These are phyloP conservation scores for Holtermannia corniformis DNA, from an alignment of 768 basidiomycete species.

Conservation along the genomic window DNA sequence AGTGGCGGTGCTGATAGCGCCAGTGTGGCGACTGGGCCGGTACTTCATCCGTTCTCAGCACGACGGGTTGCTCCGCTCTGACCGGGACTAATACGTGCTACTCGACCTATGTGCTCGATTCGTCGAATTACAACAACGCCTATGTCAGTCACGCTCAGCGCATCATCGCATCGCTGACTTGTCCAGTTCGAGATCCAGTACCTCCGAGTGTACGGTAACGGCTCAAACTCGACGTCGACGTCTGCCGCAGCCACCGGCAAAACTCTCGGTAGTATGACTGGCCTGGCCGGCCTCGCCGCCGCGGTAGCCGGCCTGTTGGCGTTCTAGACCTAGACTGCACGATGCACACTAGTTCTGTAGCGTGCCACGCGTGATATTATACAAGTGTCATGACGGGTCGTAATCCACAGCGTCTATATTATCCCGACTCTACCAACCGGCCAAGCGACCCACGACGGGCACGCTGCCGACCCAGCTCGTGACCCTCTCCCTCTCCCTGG, in stretches of 20 bases:
- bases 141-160: constrained; percentile 39
- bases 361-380: too few relatives aligned
- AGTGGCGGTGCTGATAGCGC: not conserved
- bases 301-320: too few relatives aligned
- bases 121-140: constrained; percentile 54
- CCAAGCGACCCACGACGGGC: not conserved
- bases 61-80: constrained; percentile 36
- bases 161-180: not conserved
- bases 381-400: too few relatives aligned
- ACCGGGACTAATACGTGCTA: constrained; percentile 54
- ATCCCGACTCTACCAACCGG: too few relatives aligned
- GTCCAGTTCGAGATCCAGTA: constrained; percentile 55
- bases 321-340: too few relatives aligned
- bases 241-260: too few relatives aligned
- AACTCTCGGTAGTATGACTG: too few relatives aligned
- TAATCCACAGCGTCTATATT: too few relatives aligned
- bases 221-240: constrained; percentile 3
- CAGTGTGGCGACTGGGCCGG: constrained; percentile 51
- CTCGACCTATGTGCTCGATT: constrained; percentile 58
- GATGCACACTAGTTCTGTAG: too few relatives aligned
- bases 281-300: too few relatives aligned
- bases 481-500: not conserved
- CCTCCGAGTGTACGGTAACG: constrained; percentile 48
- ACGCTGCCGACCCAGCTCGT: not conserved
- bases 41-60: constrained; percentile 46